Percentiles rank a stretch among this genome's conserved stretches.
Conservation (phyloP, 164 flowering plant species). For the Malania oleifera region DNA sequence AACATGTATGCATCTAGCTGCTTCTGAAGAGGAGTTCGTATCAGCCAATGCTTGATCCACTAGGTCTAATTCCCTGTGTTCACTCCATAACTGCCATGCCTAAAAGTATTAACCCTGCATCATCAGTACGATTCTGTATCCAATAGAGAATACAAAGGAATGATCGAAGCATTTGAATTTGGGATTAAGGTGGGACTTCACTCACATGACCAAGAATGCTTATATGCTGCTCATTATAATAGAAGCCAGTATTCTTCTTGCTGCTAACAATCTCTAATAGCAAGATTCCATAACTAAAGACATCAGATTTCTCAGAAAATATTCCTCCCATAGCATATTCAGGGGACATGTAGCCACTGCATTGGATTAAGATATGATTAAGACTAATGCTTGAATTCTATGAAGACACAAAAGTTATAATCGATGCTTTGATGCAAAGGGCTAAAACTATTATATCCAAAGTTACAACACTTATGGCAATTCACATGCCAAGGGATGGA, state of each 20-base stretch:
- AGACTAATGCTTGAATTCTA: too few species aligned
- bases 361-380: too few species aligned
- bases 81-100: constrained; percentile 4
- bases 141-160: too few species aligned
- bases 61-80: neutral
- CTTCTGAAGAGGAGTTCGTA: too few species aligned
- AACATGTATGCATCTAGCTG: neutral
- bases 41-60: neutral
- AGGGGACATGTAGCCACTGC: constrained; percentile 16
- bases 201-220: neutral
- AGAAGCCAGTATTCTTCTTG: constrained; percentile 6
- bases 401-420: too few species aligned
- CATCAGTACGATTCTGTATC: too few species aligned
- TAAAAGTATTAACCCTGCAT: neutral
- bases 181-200: neutral
- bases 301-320: constrained; percentile 16
- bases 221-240: neutral
- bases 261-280: constrained; percentile 13
- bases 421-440: too few species aligned
- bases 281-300: constrained; percentile 13
- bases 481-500: too few species aligned
- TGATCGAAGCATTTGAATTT: neutral
- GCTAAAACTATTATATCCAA: too few species aligned
- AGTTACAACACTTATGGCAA: too few species aligned
- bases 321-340: constrained; percentile 12